Conservation (phyloP, 2,329 filamentous ascomycete species). For the Pseudogymnoascus sp. region DNA sequence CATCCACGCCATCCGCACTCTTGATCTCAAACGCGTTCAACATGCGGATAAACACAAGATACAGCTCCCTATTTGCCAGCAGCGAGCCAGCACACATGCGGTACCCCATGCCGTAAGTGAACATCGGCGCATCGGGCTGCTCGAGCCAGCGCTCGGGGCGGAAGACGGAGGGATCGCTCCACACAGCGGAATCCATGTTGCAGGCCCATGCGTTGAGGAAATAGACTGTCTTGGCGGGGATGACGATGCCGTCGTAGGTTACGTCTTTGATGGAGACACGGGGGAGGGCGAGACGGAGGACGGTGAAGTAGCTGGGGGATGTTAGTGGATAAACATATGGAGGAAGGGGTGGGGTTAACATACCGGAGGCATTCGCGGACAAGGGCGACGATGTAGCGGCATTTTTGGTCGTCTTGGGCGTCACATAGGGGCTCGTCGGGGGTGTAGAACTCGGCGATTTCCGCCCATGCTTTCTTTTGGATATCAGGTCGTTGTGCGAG, state of each 20-base stretch:
- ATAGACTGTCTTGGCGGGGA: conserved; percentile 57
- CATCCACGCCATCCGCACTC: conserved; percentile 47
- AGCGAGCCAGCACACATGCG: conserved; percentile 61
- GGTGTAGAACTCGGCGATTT: conserved; percentile 49
- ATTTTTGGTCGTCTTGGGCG: conserved; percentile 56
- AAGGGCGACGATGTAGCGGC: conserved; percentile 55
- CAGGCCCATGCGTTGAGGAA: conserved; percentile 64
- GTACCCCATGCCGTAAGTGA: conserved; percentile 60
- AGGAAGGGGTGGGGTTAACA: background rate
- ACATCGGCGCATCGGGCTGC: conserved; percentile 52
- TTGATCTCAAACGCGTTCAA: conserved; percentile 55
- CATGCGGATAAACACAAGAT: conserved; percentile 56
- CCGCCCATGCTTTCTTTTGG: conserved; percentile 51
- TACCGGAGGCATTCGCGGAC: conserved; percentile 55
- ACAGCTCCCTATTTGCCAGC: conserved; percentile 59
- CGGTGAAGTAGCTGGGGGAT: conserved; percentile 49
- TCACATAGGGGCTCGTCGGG: conserved; percentile 52
- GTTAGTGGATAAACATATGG: conserved; percentile 12
- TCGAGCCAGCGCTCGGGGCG: conserved; percentile 58
- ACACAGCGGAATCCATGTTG: conserved; percentile 57
- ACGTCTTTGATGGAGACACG: conserved; percentile 55
- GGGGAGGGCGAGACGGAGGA: conserved; percentile 56
- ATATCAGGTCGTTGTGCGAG: conserved; percentile 55
- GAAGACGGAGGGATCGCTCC: conserved; percentile 52
- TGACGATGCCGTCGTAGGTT: conserved; percentile 48